Evolutionary conservation across 371 early-diverging fungal genomes (phyloP).

Genomic region (Nematocida parisii): DNA sequence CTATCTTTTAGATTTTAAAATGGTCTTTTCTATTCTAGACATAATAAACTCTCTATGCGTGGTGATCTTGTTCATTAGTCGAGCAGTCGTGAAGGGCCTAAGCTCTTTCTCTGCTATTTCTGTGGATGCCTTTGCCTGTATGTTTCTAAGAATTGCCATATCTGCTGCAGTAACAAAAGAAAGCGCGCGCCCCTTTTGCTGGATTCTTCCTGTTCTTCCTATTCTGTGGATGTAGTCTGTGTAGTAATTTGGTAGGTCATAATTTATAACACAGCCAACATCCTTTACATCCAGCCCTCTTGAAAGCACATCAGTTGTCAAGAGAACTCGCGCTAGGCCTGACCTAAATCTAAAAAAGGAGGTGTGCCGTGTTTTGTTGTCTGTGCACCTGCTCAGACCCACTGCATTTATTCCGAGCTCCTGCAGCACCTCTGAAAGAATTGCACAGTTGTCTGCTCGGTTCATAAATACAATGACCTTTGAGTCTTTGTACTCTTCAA

Average conservation of each 20-base stretch:
- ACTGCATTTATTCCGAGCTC: constrained; percentile 57
- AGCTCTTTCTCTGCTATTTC: constrained; percentile 44
- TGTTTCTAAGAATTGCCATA: constrained; percentile 23
- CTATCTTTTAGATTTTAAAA: not conserved
- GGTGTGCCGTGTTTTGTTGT: constrained; percentile 14
- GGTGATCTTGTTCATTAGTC: constrained; percentile 47
- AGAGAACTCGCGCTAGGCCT: constrained; percentile 72
- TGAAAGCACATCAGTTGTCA: constrained; percentile 93
- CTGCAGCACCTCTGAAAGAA: constrained; percentile 39
- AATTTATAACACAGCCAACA: constrained; percentile 89
- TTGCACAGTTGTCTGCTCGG: constrained; percentile 44
- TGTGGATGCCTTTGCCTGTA: constrained; percentile 10
- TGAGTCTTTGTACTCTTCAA: constrained; percentile 30
- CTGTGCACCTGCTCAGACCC: constrained; percentile 34
- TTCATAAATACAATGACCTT: constrained; percentile 55
- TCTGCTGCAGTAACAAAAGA: constrained; percentile 47
- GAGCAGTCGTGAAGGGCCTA: constrained; percentile 18
- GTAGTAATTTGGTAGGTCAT: constrained; percentile 83
- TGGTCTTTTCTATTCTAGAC: constrained; percentile 14
- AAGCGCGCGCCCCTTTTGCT: constrained; percentile 33
- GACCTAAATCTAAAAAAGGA: constrained; percentile 31
- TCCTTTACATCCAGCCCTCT: constrained; percentile 90
- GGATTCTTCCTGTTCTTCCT: constrained; percentile 78
- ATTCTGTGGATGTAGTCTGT: constrained; percentile 88
- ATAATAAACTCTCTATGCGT: constrained; percentile 40